Evolutionary conservation across 2,329 filamentous ascomycete species (phyloP).

Genomic region (Aspergillus hortae): DNA sequence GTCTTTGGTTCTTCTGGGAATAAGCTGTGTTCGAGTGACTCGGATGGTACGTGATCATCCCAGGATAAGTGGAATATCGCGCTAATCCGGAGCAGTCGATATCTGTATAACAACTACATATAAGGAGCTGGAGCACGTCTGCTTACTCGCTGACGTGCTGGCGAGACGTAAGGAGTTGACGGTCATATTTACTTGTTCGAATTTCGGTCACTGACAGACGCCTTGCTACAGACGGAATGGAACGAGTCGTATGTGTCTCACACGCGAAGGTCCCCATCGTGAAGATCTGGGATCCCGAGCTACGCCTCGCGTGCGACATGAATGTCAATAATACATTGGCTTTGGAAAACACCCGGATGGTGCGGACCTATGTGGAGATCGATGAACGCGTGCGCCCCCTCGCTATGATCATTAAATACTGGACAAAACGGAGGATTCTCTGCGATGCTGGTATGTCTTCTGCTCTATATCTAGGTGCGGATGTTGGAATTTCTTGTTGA

Average conservation of each 20-base stretch:
- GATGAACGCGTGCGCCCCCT: conserved; percentile 86
- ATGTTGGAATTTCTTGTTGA: conserved; percentile 14
- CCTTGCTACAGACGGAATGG: conserved; percentile 73
- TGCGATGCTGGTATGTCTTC: conserved; percentile 83
- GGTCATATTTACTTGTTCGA: not conserved
- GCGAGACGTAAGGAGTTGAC: conserved; percentile 66
- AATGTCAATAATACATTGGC: conserved; percentile 97
- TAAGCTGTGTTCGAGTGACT: conserved; percentile 88
- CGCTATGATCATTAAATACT: conserved; percentile 96
- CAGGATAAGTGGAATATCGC: not conserved
- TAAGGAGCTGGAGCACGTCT: conserved; percentile 84
- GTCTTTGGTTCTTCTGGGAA: conserved; percentile 99
- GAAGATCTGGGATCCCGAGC: conserved; percentile 95
- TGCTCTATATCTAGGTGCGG: not conserved
- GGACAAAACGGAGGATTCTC: conserved; percentile 86
- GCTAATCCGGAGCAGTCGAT: conserved; percentile 63
- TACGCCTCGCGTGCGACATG: conserved; percentile 89
- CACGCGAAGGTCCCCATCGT: conserved; percentile 97
- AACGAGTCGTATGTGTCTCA: conserved; percentile 90
- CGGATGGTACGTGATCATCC: conserved; percentile 66
- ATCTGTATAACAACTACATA: conserved; percentile 94
- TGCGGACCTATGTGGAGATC: conserved; percentile 91
- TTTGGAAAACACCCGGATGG: conserved; percentile 95
- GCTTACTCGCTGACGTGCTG: conserved; percentile 81
- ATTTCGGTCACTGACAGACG: conserved; percentile 13